Conservation (phyloP, 306 rosid species). For the Medicago lupulina region DNA sequence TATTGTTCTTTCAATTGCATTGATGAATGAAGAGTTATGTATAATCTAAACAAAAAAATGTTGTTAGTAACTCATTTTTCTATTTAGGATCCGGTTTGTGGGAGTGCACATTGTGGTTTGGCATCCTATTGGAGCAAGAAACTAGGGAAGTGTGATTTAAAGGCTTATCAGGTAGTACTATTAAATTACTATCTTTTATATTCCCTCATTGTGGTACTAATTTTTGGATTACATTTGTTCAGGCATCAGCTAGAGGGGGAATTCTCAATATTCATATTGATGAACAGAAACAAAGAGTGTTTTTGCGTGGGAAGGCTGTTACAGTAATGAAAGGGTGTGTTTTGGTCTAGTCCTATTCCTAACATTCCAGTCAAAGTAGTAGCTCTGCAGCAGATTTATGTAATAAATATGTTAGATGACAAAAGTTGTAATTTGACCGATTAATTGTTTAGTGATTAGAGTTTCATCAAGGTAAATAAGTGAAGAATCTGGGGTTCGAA, state of each 20-base stretch:
- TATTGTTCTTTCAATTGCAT: too few relatives aligned
- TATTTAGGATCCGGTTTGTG: constrained; percentile 70
- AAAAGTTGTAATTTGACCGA: neutral
- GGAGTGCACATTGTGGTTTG: constrained; percentile 76
- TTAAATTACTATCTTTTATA: neutral
- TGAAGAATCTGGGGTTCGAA: too few relatives aligned
- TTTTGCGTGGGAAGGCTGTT: constrained; percentile 73
- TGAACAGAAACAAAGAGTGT: constrained; percentile 67
- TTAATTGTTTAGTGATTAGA: neutral
- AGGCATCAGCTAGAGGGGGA: constrained; percentile 91
- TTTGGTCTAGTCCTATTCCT: constrained; percentile 48
- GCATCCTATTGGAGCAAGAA: constrained; percentile 72
- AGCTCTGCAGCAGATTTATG: neutral
- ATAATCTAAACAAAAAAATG: neutral
- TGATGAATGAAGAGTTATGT: too few relatives aligned
- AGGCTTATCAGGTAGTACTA: constrained; percentile 5
- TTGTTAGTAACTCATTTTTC: neutral
- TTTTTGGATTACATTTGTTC: constrained; percentile 8
- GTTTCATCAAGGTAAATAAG: too few relatives aligned
- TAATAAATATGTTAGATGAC: neutral
- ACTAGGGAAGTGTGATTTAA: constrained; percentile 51
- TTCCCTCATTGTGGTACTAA: neutral
- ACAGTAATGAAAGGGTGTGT: constrained; percentile 72
- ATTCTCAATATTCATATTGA: constrained; percentile 60
- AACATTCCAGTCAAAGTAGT: neutral